These are phyloP conservation scores for Cryphonectria parasitica DNA, from an alignment of 2,329 filamentous ascomycete species.

Conservation along the genomic window DNA sequence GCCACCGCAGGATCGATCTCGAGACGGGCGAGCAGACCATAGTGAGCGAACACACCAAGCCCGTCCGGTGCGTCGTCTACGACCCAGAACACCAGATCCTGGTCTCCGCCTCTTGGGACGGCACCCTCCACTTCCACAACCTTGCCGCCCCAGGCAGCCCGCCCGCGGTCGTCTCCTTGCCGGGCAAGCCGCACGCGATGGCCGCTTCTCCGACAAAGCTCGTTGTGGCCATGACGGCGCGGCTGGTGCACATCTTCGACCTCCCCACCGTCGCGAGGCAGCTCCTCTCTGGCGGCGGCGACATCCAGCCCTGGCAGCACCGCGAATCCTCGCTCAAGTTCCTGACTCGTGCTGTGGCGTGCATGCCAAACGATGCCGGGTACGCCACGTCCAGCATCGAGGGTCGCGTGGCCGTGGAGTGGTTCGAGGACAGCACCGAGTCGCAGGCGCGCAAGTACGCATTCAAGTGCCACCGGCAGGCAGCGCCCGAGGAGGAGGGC, in stretches of 20 bases:
- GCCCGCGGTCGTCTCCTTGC: slow-evolving; percentile 71
- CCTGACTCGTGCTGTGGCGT: slow-evolving; percentile 88
- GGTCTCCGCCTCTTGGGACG: slow-evolving; percentile 92
- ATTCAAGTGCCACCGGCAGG: slow-evolving; percentile 96
- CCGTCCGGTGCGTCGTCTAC: slow-evolving; percentile 84
- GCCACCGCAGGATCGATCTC: slow-evolving; percentile 63
- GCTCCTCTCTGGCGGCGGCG: slow-evolving; percentile 53
- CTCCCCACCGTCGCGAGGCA: slow-evolving; percentile 67
- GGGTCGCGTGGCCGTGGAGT: slow-evolving; percentile 93
- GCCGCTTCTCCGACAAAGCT: slow-evolving; percentile 78
- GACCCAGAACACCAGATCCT: slow-evolving; percentile 76
- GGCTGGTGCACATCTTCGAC: slow-evolving; percentile 94
- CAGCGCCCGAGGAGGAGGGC: slow-evolving; percentile 61
- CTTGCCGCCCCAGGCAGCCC: slow-evolving; percentile 54
- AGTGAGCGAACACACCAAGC: slow-evolving; percentile 76
- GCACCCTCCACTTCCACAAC: slow-evolving; percentile 83
- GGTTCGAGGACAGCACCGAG: slow-evolving; percentile 86
- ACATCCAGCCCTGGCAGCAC: slow-evolving; percentile 83
- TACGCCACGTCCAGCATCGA: slow-evolving; percentile 94
- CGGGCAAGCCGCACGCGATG: slow-evolving; percentile 87
- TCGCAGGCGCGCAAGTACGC: slow-evolving; percentile 94
- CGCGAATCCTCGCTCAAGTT: slow-evolving; percentile 95
- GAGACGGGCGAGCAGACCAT: slow-evolving; percentile 72
- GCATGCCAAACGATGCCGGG: slow-evolving; percentile 95
- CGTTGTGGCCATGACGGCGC: slow-evolving; percentile 93